Percentiles rank a stretch among this genome's conserved stretches.
phyloP scores from a whole-genome alignment of 495 filamentous ascomycete genomes.

The Rhypophila decipiens region DNA sequence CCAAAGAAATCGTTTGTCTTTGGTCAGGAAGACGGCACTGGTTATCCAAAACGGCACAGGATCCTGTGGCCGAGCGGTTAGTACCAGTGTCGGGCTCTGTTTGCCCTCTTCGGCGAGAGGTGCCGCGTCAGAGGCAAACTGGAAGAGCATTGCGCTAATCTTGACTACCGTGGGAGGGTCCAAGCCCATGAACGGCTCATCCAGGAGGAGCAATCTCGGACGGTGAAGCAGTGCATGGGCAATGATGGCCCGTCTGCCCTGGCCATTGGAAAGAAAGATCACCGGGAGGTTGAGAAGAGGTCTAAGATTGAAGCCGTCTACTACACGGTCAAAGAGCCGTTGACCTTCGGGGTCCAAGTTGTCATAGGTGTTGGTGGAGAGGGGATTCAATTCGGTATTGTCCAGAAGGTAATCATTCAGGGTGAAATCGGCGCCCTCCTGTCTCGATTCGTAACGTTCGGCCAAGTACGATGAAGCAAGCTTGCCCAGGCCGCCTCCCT shows the following conservation, averaged over 20 bases:
- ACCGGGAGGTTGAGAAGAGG: conserved; percentile 70
- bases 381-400: conserved; percentile 65
- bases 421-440: conserved; percentile 83
- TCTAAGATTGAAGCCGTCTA: conserved; percentile 58
- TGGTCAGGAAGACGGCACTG: conserved; percentile 63
- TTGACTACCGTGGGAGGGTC: conserved; percentile 70
- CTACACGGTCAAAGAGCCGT: conserved; percentile 50
- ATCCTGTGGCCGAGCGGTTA: conserved; percentile 80
- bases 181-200: conserved; percentile 96
- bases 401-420: conserved; percentile 72
- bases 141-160: conserved; percentile 62
- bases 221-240: conserved; percentile 72
- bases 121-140: conserved; percentile 50
- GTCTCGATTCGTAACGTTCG: conserved; percentile 83
- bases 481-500: conserved; percentile 21
- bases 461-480: conserved; percentile 71
- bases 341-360: neutral
- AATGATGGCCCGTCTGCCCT: conserved; percentile 79
- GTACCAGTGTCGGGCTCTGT: conserved; percentile 65
- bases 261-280: conserved; percentile 85
- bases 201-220: conserved; percentile 77
- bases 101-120: no score
- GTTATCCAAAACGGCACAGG: conserved; percentile 84
- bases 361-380: conserved; percentile 28
- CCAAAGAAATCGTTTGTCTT: no score